Conservation (phyloP, 805 yeast genomes). For the Spathaspora sp. region DNA sequence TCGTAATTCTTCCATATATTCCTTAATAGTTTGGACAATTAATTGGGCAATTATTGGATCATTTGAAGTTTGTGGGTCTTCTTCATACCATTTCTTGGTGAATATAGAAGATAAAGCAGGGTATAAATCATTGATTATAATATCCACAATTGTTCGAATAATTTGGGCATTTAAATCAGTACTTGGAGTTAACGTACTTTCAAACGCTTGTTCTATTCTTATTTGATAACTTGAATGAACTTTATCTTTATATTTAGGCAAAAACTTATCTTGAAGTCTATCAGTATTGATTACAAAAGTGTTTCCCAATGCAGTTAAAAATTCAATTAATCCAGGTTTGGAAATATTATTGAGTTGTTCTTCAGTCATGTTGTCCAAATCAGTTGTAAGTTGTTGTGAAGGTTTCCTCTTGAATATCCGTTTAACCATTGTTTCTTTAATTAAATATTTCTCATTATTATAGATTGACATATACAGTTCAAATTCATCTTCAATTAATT, state of each 20-base stretch:
- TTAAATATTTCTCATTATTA: slow-evolving; percentile 34
- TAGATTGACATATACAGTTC: slow-evolving; percentile 39
- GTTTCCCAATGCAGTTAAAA: slow-evolving; percentile 77
- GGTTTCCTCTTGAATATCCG: slow-evolving; percentile 25
- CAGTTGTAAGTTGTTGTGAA: slow-evolving; percentile 14
- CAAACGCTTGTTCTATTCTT: slow-evolving; percentile 32
- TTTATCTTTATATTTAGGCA: slow-evolving; percentile 56
- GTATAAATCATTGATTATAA: slow-evolving; percentile 69
- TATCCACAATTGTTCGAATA: slow-evolving; percentile 61
- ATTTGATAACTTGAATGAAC: slow-evolving; percentile 46
- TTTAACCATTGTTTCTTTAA: slow-evolving; percentile 43
- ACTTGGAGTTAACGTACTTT: slow-evolving; percentile 52
- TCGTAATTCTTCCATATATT: slow-evolving; percentile 66
- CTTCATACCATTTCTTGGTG: slow-evolving; percentile 66
- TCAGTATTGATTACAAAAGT: slow-evolving; percentile 78
- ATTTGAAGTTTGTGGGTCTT: slow-evolving; percentile 16
- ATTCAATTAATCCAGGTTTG: slow-evolving; percentile 73
- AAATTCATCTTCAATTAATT: slow-evolving; percentile 44
- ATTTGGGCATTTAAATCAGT: slow-evolving; percentile 77
- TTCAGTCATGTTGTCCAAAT: slow-evolving; percentile 37
- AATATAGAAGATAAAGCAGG: slow-evolving; percentile 61
- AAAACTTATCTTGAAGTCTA: slow-evolving; percentile 60
- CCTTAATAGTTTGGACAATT: slow-evolving; percentile 69
- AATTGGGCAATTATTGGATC: slow-evolving; percentile 50
- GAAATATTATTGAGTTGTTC: slow-evolving; percentile 35